Base-by-base conservation (phyloP, 2,329 filamentous ascomycete genomes). In the Sclerotinia nivalis region DNA sequence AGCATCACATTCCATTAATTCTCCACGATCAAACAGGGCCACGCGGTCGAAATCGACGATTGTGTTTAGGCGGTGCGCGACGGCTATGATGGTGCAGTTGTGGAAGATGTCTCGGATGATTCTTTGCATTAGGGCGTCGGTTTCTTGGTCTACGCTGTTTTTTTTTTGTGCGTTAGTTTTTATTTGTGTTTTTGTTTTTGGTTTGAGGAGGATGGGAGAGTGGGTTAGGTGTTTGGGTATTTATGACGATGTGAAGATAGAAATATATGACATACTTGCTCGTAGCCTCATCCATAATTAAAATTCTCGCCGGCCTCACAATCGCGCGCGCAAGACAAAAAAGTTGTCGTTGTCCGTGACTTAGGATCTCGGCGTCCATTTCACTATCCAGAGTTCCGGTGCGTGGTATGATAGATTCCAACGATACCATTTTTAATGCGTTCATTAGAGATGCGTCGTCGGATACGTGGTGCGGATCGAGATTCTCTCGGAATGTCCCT, bases 121-220 rank as follows among this genome's bases (percentile, higher is more conserved):
- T 12, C 80, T 78, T 74, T 88, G 85, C 78, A 89, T 86, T 22
- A 83, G 78, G 55, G 82, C 80, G 71, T 89, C 87, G 0, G 86
- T 88, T 70, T 83, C 81, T 18, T 79, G 77, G 73, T 90, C 87
- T 56, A 89, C 83, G 68, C 84, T 87, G 77, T 78, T 81, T 0
- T 79, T 77, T n/a, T 5, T 0, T 79, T 77, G 34, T 77, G 76
- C 1, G 78, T 75, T 22, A 84, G 15, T 55, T 34, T 2, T 40
- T 2, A 13, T 2, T 40, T 40, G 3, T 10, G 37, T 2, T 1
- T 13, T 40, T 40, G 37, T 37, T 37, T 10, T 12, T 8, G 37
- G 8, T 10, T 12, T 37, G 8, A 2, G 37, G 10, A 10, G 12
- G 37, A 40, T 40, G 37, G 10, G 37, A 12, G 37, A 13, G 37